Conservation (phyloP, 2,329 filamentous ascomycete genomes). For the Torrubiellomyces zombiae region DNA sequence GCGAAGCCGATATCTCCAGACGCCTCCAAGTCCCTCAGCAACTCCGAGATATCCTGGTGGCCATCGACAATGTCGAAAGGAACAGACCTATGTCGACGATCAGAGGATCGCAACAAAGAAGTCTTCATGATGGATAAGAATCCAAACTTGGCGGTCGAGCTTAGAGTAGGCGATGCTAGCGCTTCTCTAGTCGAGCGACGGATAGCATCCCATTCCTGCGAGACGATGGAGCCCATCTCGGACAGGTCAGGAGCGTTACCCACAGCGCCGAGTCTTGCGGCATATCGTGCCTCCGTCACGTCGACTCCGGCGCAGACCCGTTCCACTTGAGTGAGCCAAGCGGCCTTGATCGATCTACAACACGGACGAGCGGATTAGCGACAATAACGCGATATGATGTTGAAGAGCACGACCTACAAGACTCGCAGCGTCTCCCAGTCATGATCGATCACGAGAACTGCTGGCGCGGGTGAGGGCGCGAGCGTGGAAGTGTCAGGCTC, state of each 20-base stretch:
- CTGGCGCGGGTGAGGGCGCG: too few species aligned
- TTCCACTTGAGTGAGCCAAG: background rate
- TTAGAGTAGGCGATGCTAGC: background rate
- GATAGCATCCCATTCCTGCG: background rate
- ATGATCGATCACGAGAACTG: too few species aligned
- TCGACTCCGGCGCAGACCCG: constrained; percentile 1
- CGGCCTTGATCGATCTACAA: background rate
- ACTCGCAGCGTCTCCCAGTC: background rate
- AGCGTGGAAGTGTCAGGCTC: too few species aligned
- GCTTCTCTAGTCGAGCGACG: background rate
- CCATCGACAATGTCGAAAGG: background rate
- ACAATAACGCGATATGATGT: too few species aligned
- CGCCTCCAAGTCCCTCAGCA: background rate
- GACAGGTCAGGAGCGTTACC: background rate
- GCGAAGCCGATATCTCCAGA: background rate
- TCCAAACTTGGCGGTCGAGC: background rate
- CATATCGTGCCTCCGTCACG: background rate
- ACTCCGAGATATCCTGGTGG: background rate
- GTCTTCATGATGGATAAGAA: background rate
- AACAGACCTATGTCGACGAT: background rate
- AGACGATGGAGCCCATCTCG: background rate
- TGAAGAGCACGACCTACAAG: too few species aligned
- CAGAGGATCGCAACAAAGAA: background rate
- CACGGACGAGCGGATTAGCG: background rate
- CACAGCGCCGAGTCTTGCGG: background rate